Base-by-base conservation (phyloP, 139 green algal species). In the Asterochloris erici region DNA sequence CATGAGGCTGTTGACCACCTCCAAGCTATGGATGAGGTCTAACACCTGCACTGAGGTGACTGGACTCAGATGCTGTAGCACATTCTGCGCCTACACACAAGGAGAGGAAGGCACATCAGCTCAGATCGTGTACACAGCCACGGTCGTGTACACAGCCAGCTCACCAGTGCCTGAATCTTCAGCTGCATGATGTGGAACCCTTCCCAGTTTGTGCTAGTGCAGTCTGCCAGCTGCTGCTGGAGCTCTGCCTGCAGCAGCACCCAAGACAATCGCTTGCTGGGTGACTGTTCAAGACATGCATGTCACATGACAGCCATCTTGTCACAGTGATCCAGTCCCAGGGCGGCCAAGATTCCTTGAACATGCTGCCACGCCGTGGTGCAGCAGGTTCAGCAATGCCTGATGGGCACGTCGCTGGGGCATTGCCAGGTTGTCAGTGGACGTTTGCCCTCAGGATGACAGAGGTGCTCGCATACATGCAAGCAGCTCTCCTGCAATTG, bases 11-110 rank as follows among this genome's bases (percentile, higher is more conserved):
- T 96, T 93, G 1, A 93, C 84, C 27, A 97, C 87, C 73, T 97
- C 93, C 60, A 91, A 80, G 80, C 93, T 87, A 80, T 96, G 94
- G 85, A 97, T 96, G 75, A 94, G 82, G 74, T 97, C 94, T 60
- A 97, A 81, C 14, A 97, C 85, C n/a, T 91, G 81, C 15, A 78
- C 61, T 17, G 13, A 15, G 11, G 47, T 29, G 23, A 74, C 6
- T 1, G 14, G 38, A 54, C 38, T 54, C 38, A 54, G 38, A 54
- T 54, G 38, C 38, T 54, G 38, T 6, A 71, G 21, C 17, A 9
- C 66, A 9, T 21, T 10, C 19, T 71, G 66, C 17, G 10, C 17
- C 17, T 21, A 24, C 17, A 71, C 64, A 70, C 64, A 70, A 70
- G 64, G 16, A 14, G 15, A 29, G 29, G 62, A 29, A 0, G 26